A percentile compares a stretch with the other conserved stretches of the same genome.
phyloP scores from a whole-genome alignment of 306 rosid species.

The Rosa persica region DNA sequence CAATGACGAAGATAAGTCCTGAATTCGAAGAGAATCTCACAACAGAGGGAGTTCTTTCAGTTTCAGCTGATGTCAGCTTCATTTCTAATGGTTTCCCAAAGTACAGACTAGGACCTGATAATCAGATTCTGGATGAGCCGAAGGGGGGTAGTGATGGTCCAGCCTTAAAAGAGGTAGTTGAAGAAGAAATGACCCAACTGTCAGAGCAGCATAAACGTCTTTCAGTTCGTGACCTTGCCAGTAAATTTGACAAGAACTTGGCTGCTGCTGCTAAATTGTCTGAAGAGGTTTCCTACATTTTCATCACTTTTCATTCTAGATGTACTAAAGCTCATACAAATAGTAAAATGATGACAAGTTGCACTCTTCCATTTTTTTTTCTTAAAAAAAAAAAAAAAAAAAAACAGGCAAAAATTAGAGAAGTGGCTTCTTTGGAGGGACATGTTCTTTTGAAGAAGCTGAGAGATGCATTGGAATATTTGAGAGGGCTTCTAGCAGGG shows the following conservation, averaged over 20 bases:
- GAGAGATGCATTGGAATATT: conserved; percentile 83
- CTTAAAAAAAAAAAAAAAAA: conserved; percentile 30
- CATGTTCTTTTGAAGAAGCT: conserved; percentile 96
- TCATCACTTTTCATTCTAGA: conserved; percentile 15
- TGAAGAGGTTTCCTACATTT: conserved; percentile 61
- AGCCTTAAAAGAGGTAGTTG: conserved; percentile 71
- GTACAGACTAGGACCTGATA: conserved; percentile 76
- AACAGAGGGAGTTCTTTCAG: conserved; percentile 57
- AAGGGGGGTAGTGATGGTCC: conserved; percentile 67
- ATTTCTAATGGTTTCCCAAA: conserved; percentile 66
- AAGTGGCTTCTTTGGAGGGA: conserved; percentile 93
- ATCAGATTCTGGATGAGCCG: conserved; percentile 76
- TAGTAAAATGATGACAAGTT: background rate
- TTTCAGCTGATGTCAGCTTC: conserved; percentile 95
- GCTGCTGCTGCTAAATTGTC: conserved; percentile 90
- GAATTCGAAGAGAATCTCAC: conserved; percentile 57
- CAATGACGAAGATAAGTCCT: conserved; percentile 91
- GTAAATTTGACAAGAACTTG: conserved; percentile 94
- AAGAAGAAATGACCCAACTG: conserved; percentile 68
- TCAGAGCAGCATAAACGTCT: conserved; percentile 89
- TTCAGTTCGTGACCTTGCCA: conserved; percentile 96
- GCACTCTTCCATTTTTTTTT: conserved; percentile 10
- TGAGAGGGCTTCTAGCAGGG: conserved; percentile 76
- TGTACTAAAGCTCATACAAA: background rate
- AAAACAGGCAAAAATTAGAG: conserved; percentile 80